Base-by-base conservation (phyloP, 768 basidiomycete species). In the Amanita pallidorosea region DNA sequence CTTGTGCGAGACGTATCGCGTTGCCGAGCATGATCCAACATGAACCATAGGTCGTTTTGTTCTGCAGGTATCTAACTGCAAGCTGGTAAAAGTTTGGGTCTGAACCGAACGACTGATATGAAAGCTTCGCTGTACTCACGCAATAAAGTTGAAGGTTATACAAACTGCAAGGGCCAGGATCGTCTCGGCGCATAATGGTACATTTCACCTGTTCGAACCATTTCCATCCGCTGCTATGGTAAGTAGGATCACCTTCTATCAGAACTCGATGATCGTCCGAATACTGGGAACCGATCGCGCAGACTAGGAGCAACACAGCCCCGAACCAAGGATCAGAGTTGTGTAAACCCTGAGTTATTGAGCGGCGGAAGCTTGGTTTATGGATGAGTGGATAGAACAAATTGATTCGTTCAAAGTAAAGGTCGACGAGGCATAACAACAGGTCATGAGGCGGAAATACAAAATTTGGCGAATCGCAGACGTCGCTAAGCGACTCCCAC, bases 131-230 rank as follows among this genome's bases (percentile, higher is more conserved):
- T 17, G 25, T 17, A 59, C 76, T 67, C 55, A 74, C 76, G 37
- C 69, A 70, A 58, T 82, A 81, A 29, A 74, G 72, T 60, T 94
- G 91, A 43, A 94, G 63, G 55, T 92, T 90, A 60, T 79, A 82
- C 52, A 93, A 59, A 5, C 73, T 66, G 1, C 88, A 84, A 4
- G 83, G 78, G 0, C 70, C 66, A 13, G 88, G 66, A 17, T 88
- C 64, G 0, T 75, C 76, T 57, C 75, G 77, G 48, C 79, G 76
- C 34, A 82, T 73, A 59, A 77, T 1, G 1, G 31, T 31, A 31
- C 9, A 71, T 51, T 86, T 77, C 1, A 83, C 79, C 58, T 85
- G 82, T 13, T 77, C 67, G 55, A 81, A 81, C 69, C 75, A 86
- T 56, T 72, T 75, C 80, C 80, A 84, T 0, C 82, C 82, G 2